Base-by-base conservation (phyloP, 352 stramenopile genomes). In the Pythium phragmitis region DNA sequence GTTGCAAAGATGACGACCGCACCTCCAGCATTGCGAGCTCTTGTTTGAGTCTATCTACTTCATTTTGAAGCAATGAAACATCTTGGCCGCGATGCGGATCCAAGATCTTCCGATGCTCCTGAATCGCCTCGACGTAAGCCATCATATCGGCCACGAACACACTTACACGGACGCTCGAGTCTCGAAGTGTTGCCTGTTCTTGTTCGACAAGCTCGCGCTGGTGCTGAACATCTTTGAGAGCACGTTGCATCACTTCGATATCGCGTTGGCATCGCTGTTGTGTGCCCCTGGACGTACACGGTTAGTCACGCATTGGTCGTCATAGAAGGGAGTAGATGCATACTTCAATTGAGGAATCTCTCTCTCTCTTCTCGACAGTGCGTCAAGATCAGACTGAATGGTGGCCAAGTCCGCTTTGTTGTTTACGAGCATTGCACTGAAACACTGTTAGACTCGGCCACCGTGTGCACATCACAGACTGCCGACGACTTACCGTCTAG, bases 101-200 rank as follows among this genome's bases (percentile, higher is more conserved):
- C 2, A 63, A 5, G 4, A 68, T 49, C n/a, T 51, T 36, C 9
- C 9, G 3, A 7, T n/a, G 8, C 6, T 47, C 21, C 1, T 34
- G 26, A 26, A 58, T 49, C 2, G 45, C 36, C 36, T 14, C 30
- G 2, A 30, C 13, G 19, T 58, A 68, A 2, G 23, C 42, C 19
- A 39, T 56, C 52, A 68, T n/a, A 36, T 58, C 26, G 16, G 14
- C 46, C 46, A 46, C 47, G 6, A 68, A 45, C 3, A 59, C 39
- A 3, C 8, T 19, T 41, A 47, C 48, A 5, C 61, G 61, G 4
- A 68, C 21, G 13, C 28, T 41, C 41, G 53, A 17, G 14, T 62
- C 53, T 23, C 19, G 19, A 28, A 68, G 23, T 19, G 61, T 14
- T 21, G 16, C 17, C 21, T 59, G 43, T 21, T 68, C 36, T 17